Conservation (phyloP, 768 basidiomycete genomes). For the Tricholoma sp. region DNA sequence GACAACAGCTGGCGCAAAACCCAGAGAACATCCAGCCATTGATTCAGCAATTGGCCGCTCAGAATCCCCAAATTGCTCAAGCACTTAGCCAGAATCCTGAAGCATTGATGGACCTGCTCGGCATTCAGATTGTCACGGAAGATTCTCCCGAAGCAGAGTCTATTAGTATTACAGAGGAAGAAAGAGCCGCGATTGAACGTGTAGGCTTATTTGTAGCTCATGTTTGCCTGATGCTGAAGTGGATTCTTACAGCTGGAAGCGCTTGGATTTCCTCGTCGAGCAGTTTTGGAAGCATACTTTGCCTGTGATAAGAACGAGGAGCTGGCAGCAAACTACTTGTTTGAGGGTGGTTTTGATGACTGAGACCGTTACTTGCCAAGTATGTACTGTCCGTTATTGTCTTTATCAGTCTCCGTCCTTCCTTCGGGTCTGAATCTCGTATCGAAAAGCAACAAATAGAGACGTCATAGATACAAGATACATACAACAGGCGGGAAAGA, state of each 20-base stretch:
- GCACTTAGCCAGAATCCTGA: constrained; percentile 69
- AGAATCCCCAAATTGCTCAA: constrained; percentile 75
- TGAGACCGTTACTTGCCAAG: constrained; percentile 8
- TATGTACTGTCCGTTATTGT: background rate
- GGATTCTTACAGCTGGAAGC: constrained; percentile 58
- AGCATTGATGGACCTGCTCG: constrained; percentile 59
- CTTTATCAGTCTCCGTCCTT: background rate
- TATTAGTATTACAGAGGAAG: constrained; percentile 80
- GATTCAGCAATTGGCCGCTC: constrained; percentile 72
- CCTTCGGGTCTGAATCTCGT: background rate
- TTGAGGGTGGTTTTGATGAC: constrained; percentile 66
- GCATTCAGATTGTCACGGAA: constrained; percentile 32
- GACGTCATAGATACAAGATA: background rate
- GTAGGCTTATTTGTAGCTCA: constrained; percentile 42
- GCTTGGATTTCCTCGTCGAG: constrained; percentile 81
- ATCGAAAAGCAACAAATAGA: background rate
- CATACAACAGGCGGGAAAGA: constrained; percentile 2
- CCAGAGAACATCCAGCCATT: constrained; percentile 74
- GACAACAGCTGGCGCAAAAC: constrained; percentile 68
- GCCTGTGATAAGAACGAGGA: constrained; percentile 98
- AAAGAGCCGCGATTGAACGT: constrained; percentile 83
- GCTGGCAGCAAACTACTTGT: constrained; percentile 89
- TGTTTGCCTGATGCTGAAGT: background rate
- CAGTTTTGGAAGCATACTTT: constrained; percentile 87
- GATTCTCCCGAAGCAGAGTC: constrained; percentile 54